These are phyloP conservation scores for Aspergillus incahuasiensis DNA, from an alignment of 495 filamentous ascomycete genomes.

Conservation along the genomic window DNA sequence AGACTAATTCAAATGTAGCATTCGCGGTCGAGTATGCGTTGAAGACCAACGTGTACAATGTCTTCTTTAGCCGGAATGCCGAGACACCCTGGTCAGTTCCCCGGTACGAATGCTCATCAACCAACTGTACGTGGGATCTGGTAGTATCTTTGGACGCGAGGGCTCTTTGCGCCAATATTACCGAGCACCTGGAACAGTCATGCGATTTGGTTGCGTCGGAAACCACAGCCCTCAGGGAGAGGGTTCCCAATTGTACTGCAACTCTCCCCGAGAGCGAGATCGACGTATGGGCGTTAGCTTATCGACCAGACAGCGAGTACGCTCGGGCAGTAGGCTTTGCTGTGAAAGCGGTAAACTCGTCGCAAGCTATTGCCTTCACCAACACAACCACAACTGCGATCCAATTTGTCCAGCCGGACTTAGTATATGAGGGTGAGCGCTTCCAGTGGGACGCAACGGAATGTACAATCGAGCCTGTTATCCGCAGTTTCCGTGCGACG, in stretches of 20 bases:
- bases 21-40: conserved; percentile 2
- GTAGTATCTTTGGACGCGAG: conserved; percentile 9
- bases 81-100: conserved; percentile 13
- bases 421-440: no score
- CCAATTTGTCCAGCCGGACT: neutral
- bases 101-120: conserved; percentile 13
- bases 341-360: neutral
- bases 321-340: neutral
- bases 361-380: neutral
- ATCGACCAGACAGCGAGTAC: neutral
- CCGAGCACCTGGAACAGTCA: conserved; percentile 1
- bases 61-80: conserved; percentile 9
- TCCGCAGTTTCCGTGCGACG: conserved; percentile 9
- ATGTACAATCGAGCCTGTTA: conserved; percentile 13
- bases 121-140: conserved; percentile 19
- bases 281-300: neutral
- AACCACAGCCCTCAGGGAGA: neutral
- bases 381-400: neutral
- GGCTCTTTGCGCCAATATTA: conserved; percentile 14
- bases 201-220: neutral
- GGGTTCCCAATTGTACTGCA: neutral
- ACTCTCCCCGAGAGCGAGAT: neutral
- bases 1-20: neutral
- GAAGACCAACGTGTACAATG: conserved; percentile 15
- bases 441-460: conserved; percentile 11